A percentile compares a stretch with the other conserved stretches of the same genome.
phyloP scores from a whole-genome alignment of 225 moss, liverwort and hornwort species.

The Asterella californica region DNA sequence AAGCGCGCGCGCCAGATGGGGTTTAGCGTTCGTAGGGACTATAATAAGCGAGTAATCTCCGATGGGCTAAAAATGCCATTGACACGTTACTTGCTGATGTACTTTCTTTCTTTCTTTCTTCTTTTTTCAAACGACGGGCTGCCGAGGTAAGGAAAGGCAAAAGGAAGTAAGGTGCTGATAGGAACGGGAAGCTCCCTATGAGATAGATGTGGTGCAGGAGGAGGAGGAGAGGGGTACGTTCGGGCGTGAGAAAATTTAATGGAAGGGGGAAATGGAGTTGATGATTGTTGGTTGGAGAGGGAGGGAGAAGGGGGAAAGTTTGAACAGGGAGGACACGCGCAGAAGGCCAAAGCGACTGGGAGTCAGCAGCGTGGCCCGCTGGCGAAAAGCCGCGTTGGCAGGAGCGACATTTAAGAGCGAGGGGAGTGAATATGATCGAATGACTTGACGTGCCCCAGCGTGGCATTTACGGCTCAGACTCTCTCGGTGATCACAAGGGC shows the following conservation, averaged over 20 bases:
- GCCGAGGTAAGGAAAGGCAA: neutral
- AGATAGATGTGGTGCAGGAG: slow-evolving; percentile 1
- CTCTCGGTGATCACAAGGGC: neutral
- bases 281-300: slow-evolving; percentile 13
- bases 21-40: neutral
- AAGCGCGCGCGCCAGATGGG: no score
- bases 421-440: slow-evolving; percentile 11
- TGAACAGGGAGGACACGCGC: slow-evolving; percentile 24
- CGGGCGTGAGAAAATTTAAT: slow-evolving; percentile 8
- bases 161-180: neutral
- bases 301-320: slow-evolving; percentile 20
- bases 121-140: neutral
- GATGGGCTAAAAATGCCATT: neutral
- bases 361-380: slow-evolving; percentile 30
- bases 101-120: neutral
- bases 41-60: neutral
- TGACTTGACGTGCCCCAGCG: slow-evolving; percentile 29
- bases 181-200: no score
- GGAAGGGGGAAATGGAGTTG: slow-evolving; percentile 9
- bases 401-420: slow-evolving; percentile 24
- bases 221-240: neutral
- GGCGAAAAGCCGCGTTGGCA: slow-evolving; percentile 36
- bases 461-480: slow-evolving; percentile 20
- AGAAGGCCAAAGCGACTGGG: slow-evolving; percentile 19
- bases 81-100: neutral